Evolutionary conservation across 768 basidiomycete species (phyloP), one percentile per base, ranked within the genome.

Genomic region (Tylopilus balloui): DNA sequence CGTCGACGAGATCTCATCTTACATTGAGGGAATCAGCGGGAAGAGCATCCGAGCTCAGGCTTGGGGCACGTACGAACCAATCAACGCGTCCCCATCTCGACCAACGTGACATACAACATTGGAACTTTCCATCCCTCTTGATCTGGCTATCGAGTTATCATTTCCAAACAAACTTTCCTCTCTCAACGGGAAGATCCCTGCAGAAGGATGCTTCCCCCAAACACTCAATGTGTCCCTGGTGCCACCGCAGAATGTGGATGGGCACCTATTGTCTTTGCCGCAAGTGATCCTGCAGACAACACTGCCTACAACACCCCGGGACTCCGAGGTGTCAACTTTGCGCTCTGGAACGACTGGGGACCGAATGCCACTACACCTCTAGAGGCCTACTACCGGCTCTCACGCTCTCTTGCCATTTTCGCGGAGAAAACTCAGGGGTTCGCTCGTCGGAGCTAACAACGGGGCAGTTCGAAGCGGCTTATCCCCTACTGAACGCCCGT

Each of bases 101-200:
- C 63, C 47, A 66, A 67, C 43, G 65, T 76, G 19, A 76, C 72
- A 70, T 75, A 48, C 73, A 76, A 40, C 75, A 76, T 47, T 76
- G 75, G 74, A 53, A 67, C 43, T 69, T 69, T 47, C 68, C 70
- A 3, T 54, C 52, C 14, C 51, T 58, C 14, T 65, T 69, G 0
- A 63, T 69, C 64, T n/a, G 71, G 70, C 2, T 71, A 71, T 48
- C 55, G 56, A 14, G 56, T 73, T 0, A 73, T 71, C 50, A 71
- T 71, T 34, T 71, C 67, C 1, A 70, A 69, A 44, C 59, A 63
- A 20, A 32, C 48, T 7, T 71, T 72, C 50, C 63, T 72, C 13
- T 43, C 58, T 71, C 5, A 68, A 71, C 13, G 69, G 68, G 15
- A 72, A 72, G 48, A 60, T 68, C 28, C 61, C 66, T 2, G 65